Conservation (phyloP, 2,329 filamentous ascomycete genomes). For the Fusarium lateritium region DNA sequence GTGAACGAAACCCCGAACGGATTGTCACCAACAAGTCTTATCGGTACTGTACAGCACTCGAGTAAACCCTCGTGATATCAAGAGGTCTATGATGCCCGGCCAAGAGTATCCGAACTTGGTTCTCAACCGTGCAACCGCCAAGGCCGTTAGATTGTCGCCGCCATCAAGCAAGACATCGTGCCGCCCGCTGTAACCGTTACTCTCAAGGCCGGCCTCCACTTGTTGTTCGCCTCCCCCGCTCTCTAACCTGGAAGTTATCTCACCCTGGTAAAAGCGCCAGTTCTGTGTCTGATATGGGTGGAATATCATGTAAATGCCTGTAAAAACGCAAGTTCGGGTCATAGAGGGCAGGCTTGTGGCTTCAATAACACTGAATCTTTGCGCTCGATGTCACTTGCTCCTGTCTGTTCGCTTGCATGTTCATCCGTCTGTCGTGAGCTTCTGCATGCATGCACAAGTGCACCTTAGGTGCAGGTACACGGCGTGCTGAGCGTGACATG, state of each 20-base stretch:
- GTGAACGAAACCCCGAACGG: not conserved
- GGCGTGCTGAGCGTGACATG: conserved; percentile 37
- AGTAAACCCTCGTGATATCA: not conserved
- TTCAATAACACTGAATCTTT: conserved; percentile 11
- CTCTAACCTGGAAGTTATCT: conserved; percentile 31
- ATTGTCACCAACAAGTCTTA: not conserved
- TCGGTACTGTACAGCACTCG: not conserved
- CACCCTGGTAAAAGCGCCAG: conserved; percentile 23
- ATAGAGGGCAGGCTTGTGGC: conserved; percentile 12
- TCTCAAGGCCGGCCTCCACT: conserved; percentile 40
- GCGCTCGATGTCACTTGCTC: conserved; percentile 13
- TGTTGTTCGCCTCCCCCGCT: conserved; percentile 47
- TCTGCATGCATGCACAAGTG: conserved; percentile 46
- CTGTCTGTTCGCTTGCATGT: conserved; percentile 28
- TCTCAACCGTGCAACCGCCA: conserved; percentile 27
- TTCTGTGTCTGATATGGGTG: conserved; percentile 10
- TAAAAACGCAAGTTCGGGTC: not conserved
- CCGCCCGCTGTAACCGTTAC: conserved; percentile 46
- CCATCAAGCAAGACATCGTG: conserved; percentile 48
- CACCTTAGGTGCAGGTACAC: conserved; percentile 48
- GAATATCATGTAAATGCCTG: not conserved
- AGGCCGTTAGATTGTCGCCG: conserved; percentile 36
- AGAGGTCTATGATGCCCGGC: conserved; percentile 7
- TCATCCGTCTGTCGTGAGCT: conserved; percentile 31
- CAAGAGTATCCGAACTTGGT: conserved; percentile 17